These are phyloP conservation scores for Pseudovirgaria hyperparasitica DNA, from an alignment of 2,329 filamentous ascomycete genomes.

Conservation along the genomic window DNA sequence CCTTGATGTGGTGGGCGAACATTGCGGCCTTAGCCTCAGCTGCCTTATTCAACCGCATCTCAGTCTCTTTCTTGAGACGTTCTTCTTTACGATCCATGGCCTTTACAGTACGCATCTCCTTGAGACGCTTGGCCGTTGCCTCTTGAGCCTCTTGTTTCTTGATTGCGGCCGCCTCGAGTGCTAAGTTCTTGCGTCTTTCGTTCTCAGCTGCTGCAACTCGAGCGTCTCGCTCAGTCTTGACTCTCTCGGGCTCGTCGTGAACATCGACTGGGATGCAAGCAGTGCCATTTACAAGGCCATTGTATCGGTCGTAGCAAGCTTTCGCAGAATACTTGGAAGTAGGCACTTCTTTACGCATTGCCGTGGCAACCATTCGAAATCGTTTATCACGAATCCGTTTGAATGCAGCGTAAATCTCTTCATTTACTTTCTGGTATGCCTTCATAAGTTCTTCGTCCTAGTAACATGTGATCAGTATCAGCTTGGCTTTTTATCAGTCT, in stretches of 20 bases:
- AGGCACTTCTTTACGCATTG: constrained; percentile 27
- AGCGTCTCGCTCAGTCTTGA: constrained; percentile 17
- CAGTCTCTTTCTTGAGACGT: neutral
- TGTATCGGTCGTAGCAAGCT: constrained; percentile 33
- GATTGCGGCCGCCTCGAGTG: constrained; percentile 8
- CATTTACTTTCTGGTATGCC: constrained; percentile 28
- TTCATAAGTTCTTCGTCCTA: constrained; percentile 33
- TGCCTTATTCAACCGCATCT: constrained; percentile 8
- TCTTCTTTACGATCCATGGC: constrained; percentile 6
- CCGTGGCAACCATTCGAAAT: constrained; percentile 31
- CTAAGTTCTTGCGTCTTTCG: constrained; percentile 10
- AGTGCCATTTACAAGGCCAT: constrained; percentile 27
- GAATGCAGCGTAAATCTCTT: constrained; percentile 28
- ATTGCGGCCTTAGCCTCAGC: constrained; percentile 9
- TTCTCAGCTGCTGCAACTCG: constrained; percentile 2
- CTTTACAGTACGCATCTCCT: constrained; percentile 11
- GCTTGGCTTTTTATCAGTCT: neutral
- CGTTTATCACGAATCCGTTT: constrained; percentile 28
- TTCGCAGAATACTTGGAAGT: constrained; percentile 31
- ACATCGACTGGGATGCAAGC: constrained; percentile 32
- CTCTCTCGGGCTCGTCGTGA: constrained; percentile 26
- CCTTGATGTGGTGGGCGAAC: constrained; percentile 1
- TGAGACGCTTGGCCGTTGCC: too few species aligned
- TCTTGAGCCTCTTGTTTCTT: constrained; percentile 8
- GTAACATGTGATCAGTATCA: constrained; percentile 4